A percentile compares a stretch with the other conserved stretches of the same genome.
Conservation (phyloP, 2,329 filamentous ascomycete genomes). For the Claviceps paspali region DNA sequence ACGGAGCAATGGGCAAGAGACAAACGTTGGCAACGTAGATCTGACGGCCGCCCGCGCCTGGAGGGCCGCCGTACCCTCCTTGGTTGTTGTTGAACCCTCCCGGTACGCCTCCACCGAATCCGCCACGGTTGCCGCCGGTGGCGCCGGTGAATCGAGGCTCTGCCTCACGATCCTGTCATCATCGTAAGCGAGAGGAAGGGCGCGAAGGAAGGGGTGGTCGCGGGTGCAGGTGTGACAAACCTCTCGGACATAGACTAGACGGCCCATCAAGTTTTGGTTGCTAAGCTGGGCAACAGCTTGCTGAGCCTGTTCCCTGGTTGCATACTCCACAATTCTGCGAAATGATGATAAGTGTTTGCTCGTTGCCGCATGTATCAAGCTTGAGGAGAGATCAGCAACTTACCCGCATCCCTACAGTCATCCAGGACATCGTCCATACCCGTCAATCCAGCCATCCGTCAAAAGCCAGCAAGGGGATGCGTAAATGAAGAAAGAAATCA, state of each 20-base stretch:
- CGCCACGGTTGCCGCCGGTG: constrained; percentile 45
- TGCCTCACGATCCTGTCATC: constrained; percentile 75
- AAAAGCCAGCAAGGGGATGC: constrained; percentile 45
- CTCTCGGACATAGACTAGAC: constrained; percentile 96
- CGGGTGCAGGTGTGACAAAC: no score
- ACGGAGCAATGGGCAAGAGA: constrained; percentile 22
- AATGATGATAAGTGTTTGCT: neutral
- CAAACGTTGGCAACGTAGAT: constrained; percentile 97
- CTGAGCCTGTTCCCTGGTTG: constrained; percentile 97
- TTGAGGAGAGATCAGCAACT: constrained; percentile 27
- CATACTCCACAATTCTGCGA: constrained; percentile 97
- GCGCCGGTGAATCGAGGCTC: constrained; percentile 89
- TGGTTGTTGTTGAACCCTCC: constrained; percentile 36
- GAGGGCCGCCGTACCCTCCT: constrained; percentile 35
- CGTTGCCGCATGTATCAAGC: neutral
- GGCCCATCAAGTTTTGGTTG: constrained; percentile 98
- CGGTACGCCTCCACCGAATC: constrained; percentile 39
- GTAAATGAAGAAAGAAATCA: constrained; percentile 38
- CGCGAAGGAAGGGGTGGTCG: no score
- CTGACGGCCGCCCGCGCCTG: constrained; percentile 53
- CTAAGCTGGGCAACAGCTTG: constrained; percentile 93
- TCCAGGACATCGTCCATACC: constrained; percentile 82
- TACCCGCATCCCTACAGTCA: constrained; percentile 99
- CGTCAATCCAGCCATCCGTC: constrained; percentile 98
- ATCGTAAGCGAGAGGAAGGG: neutral